Evolutionary conservation across 768 basidiomycete species (phyloP).

Genomic region (Rhodotorula taiwanensis): DNA sequence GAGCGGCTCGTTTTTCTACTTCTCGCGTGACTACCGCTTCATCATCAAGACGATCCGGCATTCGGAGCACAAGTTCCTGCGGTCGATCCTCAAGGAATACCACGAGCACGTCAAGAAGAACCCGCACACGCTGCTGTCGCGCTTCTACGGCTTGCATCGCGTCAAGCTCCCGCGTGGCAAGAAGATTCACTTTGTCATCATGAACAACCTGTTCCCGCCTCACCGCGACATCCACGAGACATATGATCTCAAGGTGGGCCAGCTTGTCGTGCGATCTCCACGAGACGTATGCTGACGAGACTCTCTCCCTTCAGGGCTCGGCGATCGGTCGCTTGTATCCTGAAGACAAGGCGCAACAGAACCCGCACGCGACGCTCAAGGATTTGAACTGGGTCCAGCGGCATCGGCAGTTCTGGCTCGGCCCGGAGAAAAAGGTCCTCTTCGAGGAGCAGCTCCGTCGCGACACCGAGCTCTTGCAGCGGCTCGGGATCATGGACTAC

Average conservation of each 20-base stretch:
- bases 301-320: constrained; percentile 47
- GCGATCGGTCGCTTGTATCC: constrained; percentile 82
- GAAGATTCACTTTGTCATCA: constrained; percentile 99
- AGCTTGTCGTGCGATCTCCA: not conserved
- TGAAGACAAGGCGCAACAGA: constrained; percentile 68
- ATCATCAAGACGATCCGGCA: constrained; percentile 99
- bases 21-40: constrained; percentile 95
- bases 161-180: constrained; percentile 88
- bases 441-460: constrained; percentile 83
- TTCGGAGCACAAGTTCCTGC: constrained; percentile 86
- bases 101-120: constrained; percentile 77
- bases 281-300: not conserved
- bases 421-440: constrained; percentile 87
- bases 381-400: constrained; percentile 94
- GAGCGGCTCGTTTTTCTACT: constrained; percentile 98
- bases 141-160: constrained; percentile 95
- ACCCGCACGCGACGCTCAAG: constrained; percentile 84
- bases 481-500: constrained; percentile 90
- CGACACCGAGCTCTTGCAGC: constrained; percentile 77
- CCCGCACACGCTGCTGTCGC: constrained; percentile 84
- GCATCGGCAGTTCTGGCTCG: constrained; percentile 69
- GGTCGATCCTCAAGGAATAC: constrained; percentile 73
- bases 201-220: constrained; percentile 98
- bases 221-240: constrained; percentile 97
- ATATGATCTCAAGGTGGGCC: constrained; percentile 79